A percentile compares a stretch with the other conserved stretches of the same genome.
phyloP scores from a whole-genome alignment of 768 basidiomycete genomes.

The Leccinum truebloodii region DNA sequence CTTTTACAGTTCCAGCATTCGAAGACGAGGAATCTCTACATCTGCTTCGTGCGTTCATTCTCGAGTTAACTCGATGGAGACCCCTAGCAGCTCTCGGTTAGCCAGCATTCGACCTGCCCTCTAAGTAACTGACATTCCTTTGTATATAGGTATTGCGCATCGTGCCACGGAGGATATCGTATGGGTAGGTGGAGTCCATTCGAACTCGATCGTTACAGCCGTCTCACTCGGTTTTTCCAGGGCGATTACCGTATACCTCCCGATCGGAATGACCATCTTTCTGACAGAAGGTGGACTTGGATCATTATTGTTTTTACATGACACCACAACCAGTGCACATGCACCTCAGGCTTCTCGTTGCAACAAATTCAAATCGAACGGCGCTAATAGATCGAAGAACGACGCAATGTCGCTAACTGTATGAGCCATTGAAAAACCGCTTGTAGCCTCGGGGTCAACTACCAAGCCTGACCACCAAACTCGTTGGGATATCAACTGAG shows the following conservation, averaged over 20 bases:
- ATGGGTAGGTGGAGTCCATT: slow-evolving; percentile 13
- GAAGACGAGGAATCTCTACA: slow-evolving; percentile 33
- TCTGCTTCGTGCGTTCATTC: slow-evolving; percentile 35
- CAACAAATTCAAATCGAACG: neutral
- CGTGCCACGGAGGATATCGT: slow-evolving; percentile 20
- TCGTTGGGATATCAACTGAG: neutral
- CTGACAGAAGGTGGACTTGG: neutral
- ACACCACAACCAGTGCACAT: neutral
- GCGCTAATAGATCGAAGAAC: neutral
- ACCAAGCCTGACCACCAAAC: neutral
- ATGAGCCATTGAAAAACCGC: neutral
- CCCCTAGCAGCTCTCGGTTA: slow-evolving; percentile 28
- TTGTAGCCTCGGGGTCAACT: neutral
- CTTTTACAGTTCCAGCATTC: slow-evolving; percentile 36
- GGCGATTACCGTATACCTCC: slow-evolving; percentile 15
- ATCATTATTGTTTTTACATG: neutral
- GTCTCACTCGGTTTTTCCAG: slow-evolving; percentile 4
- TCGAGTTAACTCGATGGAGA: slow-evolving; percentile 38
- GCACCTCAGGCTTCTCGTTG: neutral
- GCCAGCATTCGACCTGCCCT: neutral
- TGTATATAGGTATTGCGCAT: slow-evolving; percentile 11
- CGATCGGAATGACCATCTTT: neutral
- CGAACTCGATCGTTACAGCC: neutral
- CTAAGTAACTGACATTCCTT: neutral
- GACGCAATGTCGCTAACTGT: slow-evolving; percentile 26